Evolutionary conservation across 73 alveolate species (phyloP).

Genomic region (Symbiodinium pilosum): DNA sequence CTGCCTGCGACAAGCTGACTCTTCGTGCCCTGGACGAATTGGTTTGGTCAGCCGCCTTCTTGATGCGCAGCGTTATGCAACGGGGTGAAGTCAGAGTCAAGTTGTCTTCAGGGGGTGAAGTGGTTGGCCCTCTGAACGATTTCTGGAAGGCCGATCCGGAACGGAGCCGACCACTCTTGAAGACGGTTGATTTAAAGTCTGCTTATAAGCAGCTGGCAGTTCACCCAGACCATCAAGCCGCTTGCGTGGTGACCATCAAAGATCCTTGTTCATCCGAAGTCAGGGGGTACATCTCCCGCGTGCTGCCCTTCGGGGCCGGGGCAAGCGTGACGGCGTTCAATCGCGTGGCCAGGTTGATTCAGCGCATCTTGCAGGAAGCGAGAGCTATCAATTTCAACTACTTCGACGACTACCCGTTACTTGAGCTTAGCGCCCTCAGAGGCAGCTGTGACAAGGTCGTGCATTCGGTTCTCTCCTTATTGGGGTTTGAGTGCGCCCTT

Average conservation of each 20-base stretch:
- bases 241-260: too few relatives aligned
- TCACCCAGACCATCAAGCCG: too few relatives aligned
- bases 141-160: neutral
- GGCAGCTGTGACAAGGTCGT: neutral
- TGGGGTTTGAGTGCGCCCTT: neutral
- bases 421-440: neutral
- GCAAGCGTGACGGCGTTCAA: neutral
- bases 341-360: neutral
- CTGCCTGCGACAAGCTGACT: neutral
- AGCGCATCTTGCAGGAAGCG: neutral
- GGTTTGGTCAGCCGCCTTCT: neutral
- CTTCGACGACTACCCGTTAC: neutral
- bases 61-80: neutral
- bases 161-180: neutral
- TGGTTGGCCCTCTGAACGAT: neutral
- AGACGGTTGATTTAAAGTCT: neutral
- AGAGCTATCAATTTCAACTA: neutral
- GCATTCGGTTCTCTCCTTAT: neutral
- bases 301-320: too few relatives aligned
- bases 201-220: slow-evolving; percentile 8
- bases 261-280: too few relatives aligned
- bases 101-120: neutral
- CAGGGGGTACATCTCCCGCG: too few relatives aligned
- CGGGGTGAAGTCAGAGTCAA: neutral
- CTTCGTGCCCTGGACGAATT: neutral